Evolutionary conservation across 2,329 filamentous ascomycete species (phyloP).

Genomic region (Verticillium tricorpus): DNA sequence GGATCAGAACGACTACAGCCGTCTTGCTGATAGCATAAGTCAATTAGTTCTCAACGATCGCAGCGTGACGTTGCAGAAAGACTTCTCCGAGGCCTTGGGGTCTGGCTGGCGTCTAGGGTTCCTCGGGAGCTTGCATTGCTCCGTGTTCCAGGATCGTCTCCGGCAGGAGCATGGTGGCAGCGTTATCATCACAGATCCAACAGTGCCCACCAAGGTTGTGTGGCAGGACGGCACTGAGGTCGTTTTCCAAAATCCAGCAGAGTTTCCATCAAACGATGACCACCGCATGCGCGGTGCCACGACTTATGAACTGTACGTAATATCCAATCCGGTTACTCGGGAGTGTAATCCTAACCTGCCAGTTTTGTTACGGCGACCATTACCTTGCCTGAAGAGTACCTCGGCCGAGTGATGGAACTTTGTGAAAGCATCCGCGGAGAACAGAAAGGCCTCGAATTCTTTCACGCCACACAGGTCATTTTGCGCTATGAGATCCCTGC

Average conservation of each 20-base stretch:
- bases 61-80: conserved; percentile 89
- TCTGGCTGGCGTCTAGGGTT: conserved; percentile 94
- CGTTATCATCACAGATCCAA: conserved; percentile 95
- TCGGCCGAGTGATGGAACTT: conserved; percentile 90
- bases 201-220: conserved; percentile 83
- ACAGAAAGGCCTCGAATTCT: conserved; percentile 85
- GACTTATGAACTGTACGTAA: conserved; percentile 46
- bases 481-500: conserved; percentile 87
- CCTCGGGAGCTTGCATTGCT: conserved; percentile 93
- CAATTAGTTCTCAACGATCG: conserved; percentile 93
- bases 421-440: conserved; percentile 86
- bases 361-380: conserved; percentile 75
- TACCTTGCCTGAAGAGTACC: conserved; percentile 88
- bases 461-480: conserved; percentile 88
- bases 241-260: conserved; percentile 78
- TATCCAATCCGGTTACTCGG: not conserved
- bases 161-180: conserved; percentile 90
- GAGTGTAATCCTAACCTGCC: not conserved
- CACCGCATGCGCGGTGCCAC: conserved; percentile 37
- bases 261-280: conserved; percentile 71
- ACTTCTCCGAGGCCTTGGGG: conserved; percentile 88
- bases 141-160: conserved; percentile 95
- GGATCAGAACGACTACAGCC: conserved; percentile 80
- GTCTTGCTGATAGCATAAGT: conserved; percentile 88
- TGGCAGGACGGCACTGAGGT: conserved; percentile 74